Evolutionary conservation across 257 asterid genomes (phyloP), one percentile per base, ranked within the genome.

Genomic region (Gentiana macrophylla): DNA sequence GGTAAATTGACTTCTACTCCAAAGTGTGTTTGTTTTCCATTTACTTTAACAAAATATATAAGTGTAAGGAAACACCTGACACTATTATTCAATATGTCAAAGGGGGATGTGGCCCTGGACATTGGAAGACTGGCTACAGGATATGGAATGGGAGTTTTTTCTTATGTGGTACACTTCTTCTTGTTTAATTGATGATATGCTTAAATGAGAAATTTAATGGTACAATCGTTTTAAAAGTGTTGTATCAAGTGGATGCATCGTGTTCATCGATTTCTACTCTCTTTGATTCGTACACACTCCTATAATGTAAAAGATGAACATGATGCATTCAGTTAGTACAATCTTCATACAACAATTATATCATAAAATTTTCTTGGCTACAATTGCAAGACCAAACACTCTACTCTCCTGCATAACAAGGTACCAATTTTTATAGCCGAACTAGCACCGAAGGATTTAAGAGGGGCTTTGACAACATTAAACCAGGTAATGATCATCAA

Each of bases 71-170:
- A 41, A 41, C 10, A 41, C 46, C 52, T 77, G 61, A 77, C 52
- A 33, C 56, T 8, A 58, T 55, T 8, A 9, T 60, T 50, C 33
- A 32, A 62, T 50, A 59, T 62, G 52, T 4, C 69, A 36, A 53
- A 69, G 95, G 84, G 80, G 37, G 76, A 58, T 32, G 48, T 75
- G 53, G 74, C 76, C 57, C 77, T 92, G 66, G 97, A 88, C 66
- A 61, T 88, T 10, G 97, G 98, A 55, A 80, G 98, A 70, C 60
- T 86, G 52, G 94, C 92, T 45, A 86, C 95, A 32, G 96, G 96
- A 71, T 86, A 84, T 77, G 98, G 98, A 55, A 86, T 84, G 95
- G 96, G 96, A 77, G 91, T 87, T 35, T 86, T 84, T 65, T 86
- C 96, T 9, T 90, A 72, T 57, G 95, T 82, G 94, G 98, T 86